Conservation (phyloP, 1,284 basidiomycete genomes). For the Ceratobasidium sp. region DNA sequence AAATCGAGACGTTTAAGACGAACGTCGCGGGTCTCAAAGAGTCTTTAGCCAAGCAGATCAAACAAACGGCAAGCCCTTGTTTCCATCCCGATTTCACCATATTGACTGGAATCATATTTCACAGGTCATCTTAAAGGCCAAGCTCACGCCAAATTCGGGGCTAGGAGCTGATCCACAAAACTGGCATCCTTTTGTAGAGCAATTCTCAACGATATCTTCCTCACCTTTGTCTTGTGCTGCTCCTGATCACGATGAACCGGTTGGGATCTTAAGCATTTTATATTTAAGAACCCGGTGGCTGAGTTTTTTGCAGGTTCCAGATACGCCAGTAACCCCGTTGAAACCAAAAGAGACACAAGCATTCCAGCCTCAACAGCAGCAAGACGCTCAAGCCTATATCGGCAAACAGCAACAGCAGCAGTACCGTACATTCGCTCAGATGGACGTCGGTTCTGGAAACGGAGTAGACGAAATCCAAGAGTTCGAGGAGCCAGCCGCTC, state of each 20-base stretch:
- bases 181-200: too few relatives aligned
- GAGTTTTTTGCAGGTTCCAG: conserved; percentile 6
- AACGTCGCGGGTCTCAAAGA: conserved; percentile 4
- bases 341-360: background rate
- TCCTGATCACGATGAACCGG: conserved; percentile 32
- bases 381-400: too few relatives aligned
- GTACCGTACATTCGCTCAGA: conserved; percentile 1
- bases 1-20: conserved; percentile 12
- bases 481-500: conserved; percentile 16
- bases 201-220: conserved; percentile 3
- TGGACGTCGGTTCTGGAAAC: background rate
- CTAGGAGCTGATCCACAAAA: too few relatives aligned
- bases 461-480: conserved; percentile 28
- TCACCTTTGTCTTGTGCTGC: conserved; percentile 35
- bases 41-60: conserved; percentile 23
- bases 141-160: background rate
- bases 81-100: background rate
- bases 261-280: background rate
- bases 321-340: conserved; percentile 11
- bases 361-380: background rate
- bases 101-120: background rate
- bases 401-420: conserved; percentile 6
- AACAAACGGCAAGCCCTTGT: conserved; percentile 7
- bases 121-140: background rate
- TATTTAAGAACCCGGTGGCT: background rate